These are phyloP conservation scores for Solanum hybrid DNA, from an alignment of 305 asterid genomes.

Conservation along the genomic window DNA sequence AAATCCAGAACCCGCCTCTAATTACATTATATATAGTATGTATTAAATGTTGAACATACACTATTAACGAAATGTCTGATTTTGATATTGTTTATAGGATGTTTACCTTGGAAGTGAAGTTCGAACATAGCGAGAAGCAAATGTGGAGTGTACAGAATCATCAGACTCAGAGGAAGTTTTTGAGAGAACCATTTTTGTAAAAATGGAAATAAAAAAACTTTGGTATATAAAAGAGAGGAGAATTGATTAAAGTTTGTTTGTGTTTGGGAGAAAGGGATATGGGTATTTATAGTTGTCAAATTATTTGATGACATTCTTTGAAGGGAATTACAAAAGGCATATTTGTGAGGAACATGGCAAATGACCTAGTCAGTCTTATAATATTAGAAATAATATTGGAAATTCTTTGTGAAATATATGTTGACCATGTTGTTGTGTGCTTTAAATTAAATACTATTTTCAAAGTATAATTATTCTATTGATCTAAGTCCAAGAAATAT, in stretches of 20 bases:
- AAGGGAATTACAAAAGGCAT: neutral
- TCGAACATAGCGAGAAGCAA: conserved; percentile 50
- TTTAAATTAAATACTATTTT: neutral
- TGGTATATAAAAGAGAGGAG: neutral
- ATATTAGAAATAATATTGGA: neutral
- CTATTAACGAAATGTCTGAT: neutral
- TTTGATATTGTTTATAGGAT: neutral
- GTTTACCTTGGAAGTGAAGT: conserved; percentile 34
- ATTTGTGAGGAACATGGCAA: neutral
- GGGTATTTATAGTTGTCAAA: neutral
- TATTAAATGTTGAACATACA: neutral
- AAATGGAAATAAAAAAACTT: neutral
- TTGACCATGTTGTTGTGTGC: neutral
- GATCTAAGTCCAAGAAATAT: neutral
- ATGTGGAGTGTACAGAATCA: conserved; percentile 35
- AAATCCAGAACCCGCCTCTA: neutral
- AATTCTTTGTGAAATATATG: neutral
- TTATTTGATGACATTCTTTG: neutral
- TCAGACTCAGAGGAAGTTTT: conserved; percentile 19
- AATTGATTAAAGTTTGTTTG: neutral
- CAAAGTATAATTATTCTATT: neutral
- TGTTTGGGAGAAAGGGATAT: neutral
- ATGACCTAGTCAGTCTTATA: neutral
- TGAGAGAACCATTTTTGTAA: conserved; percentile 32
- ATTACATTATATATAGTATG: neutral